phyloP scores from a whole-genome alignment of 2,329 filamentous ascomycete genomes.

The Cladosporium sp. region DNA sequence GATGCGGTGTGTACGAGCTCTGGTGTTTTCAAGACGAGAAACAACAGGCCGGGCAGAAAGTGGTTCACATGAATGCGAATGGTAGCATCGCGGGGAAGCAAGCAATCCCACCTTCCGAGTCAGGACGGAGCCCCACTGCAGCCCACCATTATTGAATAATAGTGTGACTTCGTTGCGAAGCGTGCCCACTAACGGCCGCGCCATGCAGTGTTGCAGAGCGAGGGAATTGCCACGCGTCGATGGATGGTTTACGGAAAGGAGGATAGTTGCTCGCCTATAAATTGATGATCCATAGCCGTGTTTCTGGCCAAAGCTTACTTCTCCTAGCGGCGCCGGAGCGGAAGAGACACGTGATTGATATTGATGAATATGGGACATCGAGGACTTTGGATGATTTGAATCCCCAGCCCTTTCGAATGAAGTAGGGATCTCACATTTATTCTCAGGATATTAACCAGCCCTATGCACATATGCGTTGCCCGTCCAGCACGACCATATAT shows the following conservation, averaged over 20 bases:
- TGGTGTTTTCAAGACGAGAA: not conserved
- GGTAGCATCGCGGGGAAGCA: not conserved
- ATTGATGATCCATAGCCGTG: not conserved
- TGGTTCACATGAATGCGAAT: not conserved
- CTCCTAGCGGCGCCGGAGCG: not conserved
- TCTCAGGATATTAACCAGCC: not conserved
- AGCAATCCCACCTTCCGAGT: slow-evolving; percentile 1
- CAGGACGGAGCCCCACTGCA: not conserved
- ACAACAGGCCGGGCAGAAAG: not conserved
- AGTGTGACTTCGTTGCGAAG: not conserved
- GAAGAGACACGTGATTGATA: not conserved
- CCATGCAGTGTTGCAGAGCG: not conserved
- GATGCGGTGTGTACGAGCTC: not conserved
- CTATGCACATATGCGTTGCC: not conserved
- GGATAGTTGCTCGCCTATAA: not conserved
- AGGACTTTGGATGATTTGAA: not conserved
- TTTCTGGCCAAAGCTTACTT: not conserved
- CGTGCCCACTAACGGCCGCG: not conserved
- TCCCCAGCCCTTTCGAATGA: no score
- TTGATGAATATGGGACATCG: not conserved
- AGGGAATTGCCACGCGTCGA: not conserved
- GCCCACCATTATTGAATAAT: no score
- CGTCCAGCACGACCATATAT: not conserved
- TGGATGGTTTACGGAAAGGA: not conserved
- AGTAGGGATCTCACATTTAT: not conserved